Evolutionary conservation across 2,329 filamentous ascomycete species (phyloP), one percentile per base, ranked within the genome.

Genomic region (Acephala macrosclerotiorum): DNA sequence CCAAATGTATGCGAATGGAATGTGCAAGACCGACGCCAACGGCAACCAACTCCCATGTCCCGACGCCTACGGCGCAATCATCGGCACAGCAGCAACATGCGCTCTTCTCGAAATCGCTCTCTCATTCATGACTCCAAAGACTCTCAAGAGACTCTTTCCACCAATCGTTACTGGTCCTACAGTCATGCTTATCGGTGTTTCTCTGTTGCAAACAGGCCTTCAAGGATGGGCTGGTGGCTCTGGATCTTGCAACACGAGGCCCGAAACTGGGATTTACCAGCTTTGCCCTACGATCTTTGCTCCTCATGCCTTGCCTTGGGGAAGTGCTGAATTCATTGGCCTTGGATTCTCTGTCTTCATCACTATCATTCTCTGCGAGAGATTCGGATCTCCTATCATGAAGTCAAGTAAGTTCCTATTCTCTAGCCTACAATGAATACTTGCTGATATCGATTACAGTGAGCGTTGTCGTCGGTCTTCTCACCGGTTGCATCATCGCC

Each of bases 361-460:
- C 56, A 91, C 90, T 33, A 95, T 96, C 74, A 89, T 96, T 66
- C 75, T 95, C 14, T 92, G 90, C 76, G 92, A 96, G 78, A 87
- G 91, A 16, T 94, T 94, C 72, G 93, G 92, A 0, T 86, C 91
- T 0, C 92, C 93, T 0, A 91, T 96, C 70, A 94, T 96, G 91
- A 94, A 94, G 76, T 22, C 73, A 1, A 53, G 60, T 63, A 58
- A 49, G 60, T 55, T 18, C n/a, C 25, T 4, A n/a, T n/a, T n/a
- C n/a, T n/a, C n/a, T n/a, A n/a, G n/a, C n/a, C n/a, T n/a, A n/a
- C n/a, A n/a, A n/a, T n/a, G n/a, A n/a, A n/a, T n/a, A n/a, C 25
- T 14, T 33, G 49, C 49, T 53, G 29, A 53, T 18, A 25, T n/a
- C 6, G 3, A 2, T 22, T 33, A 12, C 22, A 33, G 40, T 61